A percentile compares a stretch with the other conserved stretches of the same genome.
Evolutionary conservation across 169 alveolate genomes (phyloP).

Genomic region (Cyclospora cayetanensis): DNA sequence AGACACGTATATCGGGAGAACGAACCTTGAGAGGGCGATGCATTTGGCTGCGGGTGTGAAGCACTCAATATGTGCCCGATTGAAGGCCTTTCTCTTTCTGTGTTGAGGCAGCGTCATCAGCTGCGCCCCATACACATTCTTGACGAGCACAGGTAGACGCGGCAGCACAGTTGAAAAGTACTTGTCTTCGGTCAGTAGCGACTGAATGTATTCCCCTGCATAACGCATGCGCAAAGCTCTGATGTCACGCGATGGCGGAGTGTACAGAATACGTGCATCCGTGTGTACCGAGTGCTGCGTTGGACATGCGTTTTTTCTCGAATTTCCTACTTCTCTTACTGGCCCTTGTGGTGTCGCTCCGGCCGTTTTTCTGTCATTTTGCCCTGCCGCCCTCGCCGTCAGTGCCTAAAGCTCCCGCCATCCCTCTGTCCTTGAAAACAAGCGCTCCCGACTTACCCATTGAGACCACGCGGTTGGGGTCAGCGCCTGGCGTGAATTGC

Average conservation of each 20-base stretch:
- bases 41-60: constrained; percentile 64
- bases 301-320: too few relatives aligned
- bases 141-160: constrained; percentile 70
- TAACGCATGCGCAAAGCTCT: too few relatives aligned
- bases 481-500: constrained; percentile 65
- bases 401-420: too few relatives aligned
- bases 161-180: constrained; percentile 72
- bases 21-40: constrained; percentile 68
- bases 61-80: constrained; percentile 19
- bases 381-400: background rate
- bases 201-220: constrained; percentile 69
- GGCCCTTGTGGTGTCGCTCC: background rate
- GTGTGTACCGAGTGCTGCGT: too few relatives aligned
- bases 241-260: too few relatives aligned
- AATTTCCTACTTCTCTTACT: background rate
- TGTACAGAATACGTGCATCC: too few relatives aligned
- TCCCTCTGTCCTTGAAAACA: background rate
- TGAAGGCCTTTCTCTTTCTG: constrained; percentile 56
- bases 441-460: constrained; percentile 7
- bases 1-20: background rate
- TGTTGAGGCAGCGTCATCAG: constrained; percentile 68
- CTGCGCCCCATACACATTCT: constrained; percentile 71
- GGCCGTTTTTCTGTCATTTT: background rate
- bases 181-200: constrained; percentile 72
- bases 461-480: background rate